Evolutionary conservation across 2,329 filamentous ascomycete genomes (phyloP).

Genomic region (Leptographium procerum): DNA sequence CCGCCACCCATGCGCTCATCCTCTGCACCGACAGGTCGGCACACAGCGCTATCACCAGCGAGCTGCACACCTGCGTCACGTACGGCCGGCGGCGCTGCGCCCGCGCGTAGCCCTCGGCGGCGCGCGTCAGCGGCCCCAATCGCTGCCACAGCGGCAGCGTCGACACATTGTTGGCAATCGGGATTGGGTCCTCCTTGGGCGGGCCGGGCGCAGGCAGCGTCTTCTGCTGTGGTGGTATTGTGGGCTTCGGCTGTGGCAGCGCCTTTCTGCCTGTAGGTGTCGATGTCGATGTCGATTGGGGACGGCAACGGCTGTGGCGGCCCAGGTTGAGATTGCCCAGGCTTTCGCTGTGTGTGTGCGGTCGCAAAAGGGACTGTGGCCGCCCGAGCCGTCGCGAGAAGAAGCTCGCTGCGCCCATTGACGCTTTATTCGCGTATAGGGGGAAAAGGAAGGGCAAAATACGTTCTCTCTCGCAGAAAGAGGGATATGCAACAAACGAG

Average conservation of each 20-base stretch:
- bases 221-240: constrained; percentile 2
- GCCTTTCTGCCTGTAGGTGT: neutral
- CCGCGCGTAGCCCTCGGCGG: constrained; percentile 51
- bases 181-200: constrained; percentile 24
- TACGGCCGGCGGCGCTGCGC: constrained; percentile 64
- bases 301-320: neutral
- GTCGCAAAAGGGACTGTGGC: neutral
- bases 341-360: neutral
- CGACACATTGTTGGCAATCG: constrained; percentile 30
- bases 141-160: constrained; percentile 41
- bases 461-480: neutral
- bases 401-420: neutral
- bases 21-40: constrained; percentile 70
- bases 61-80: constrained; percentile 65
- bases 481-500: neutral
- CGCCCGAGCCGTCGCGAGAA: neutral
- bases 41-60: constrained; percentile 66
- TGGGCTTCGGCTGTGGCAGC: neutral
- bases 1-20: constrained; percentile 34
- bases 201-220: constrained; percentile 11
- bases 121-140: constrained; percentile 43
- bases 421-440: neutral
- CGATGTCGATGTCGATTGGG: neutral
- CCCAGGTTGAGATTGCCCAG: neutral
- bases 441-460: no score